These are phyloP conservation scores for Fusarium subtropicale DNA, from an alignment of 2,329 filamentous ascomycete species.

Conservation along the genomic window DNA sequence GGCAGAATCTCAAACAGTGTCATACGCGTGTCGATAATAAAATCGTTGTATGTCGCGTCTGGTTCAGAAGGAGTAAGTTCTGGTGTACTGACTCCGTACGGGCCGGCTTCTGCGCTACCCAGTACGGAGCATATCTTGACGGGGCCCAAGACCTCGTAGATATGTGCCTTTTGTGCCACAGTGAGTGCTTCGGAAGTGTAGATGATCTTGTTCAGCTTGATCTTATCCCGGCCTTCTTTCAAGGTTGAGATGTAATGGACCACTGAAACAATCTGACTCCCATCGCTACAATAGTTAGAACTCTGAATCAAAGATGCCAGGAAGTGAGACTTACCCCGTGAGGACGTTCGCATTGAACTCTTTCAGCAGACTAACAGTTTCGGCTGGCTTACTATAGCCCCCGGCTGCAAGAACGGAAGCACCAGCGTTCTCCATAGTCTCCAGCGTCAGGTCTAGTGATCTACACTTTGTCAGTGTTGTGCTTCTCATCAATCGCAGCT, in stretches of 20 bases:
- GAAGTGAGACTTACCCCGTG: slow-evolving; percentile 29
- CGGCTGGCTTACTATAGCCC: slow-evolving; percentile 39
- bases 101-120: slow-evolving; percentile 58
- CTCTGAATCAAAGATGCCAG: rapidly evolving
- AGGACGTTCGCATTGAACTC: slow-evolving; percentile 54
- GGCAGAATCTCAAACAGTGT: slow-evolving; percentile 55
- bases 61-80: slow-evolving; percentile 43
- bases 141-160: slow-evolving; percentile 47
- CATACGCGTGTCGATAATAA: slow-evolving; percentile 54
- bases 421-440: slow-evolving; percentile 56
- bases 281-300: slow-evolving; percentile 43
- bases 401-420: slow-evolving; percentile 55
- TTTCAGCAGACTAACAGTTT: slow-evolving; percentile 45
- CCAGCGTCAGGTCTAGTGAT: slow-evolving; percentile 55
- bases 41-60: slow-evolving; percentile 44
- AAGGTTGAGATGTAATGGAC: slow-evolving; percentile 52
- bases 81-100: slow-evolving; percentile 52
- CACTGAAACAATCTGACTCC: slow-evolving; percentile 54
- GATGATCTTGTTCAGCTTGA: slow-evolving; percentile 56
- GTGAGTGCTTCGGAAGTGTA: slow-evolving; percentile 59
- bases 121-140: slow-evolving; percentile 55
- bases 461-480: slow-evolving; percentile 26
- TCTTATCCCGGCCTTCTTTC: slow-evolving; percentile 24
- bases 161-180: slow-evolving; percentile 47
- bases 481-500: too few relatives aligned